Percentiles rank a stretch among this genome's conserved stretches.
Conservation (phyloP, 108 stramenopile genomes). For the Cyclotella cryptica region DNA sequence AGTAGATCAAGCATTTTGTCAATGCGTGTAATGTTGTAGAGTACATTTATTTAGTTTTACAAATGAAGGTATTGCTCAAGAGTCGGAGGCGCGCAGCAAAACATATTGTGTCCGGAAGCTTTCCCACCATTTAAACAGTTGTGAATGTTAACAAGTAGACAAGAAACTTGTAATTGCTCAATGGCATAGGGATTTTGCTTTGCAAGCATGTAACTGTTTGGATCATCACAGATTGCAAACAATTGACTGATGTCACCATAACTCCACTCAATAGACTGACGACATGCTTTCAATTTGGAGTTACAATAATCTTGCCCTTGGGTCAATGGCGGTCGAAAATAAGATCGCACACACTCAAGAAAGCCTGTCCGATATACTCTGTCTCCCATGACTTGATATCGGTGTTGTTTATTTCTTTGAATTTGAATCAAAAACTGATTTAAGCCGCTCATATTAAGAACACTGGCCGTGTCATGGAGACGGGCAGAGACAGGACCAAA, state of each 20-base stretch:
- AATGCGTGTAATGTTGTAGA: not conserved
- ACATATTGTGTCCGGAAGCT: not conserved
- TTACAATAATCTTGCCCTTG: no score
- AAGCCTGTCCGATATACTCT: no score
- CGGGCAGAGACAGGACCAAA: no score
- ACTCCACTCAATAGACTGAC: no score
- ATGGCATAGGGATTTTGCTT: no score
- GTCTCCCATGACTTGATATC: not conserved
- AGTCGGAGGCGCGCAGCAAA: not conserved
- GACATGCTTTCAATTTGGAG: not conserved
- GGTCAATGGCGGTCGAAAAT: not conserved
- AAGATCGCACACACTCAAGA: not conserved
- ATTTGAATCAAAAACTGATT: no score
- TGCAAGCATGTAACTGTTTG: no score
- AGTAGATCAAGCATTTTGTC: not conserved
- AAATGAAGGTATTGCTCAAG: no score
- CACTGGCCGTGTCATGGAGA: not conserved
- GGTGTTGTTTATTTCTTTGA: not conserved
- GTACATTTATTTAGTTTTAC: not conserved
- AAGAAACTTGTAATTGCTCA: no score
- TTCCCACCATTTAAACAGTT: slow-evolving; percentile 20
- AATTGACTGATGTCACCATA: slow-evolving; percentile 11
- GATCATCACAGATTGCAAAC: slow-evolving; percentile 32
- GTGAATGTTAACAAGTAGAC: no score
- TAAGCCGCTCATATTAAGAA: slow-evolving; percentile 19